Percentiles rank a stretch among this genome's conserved stretches.
These are phyloP conservation scores for Trichoderma sp. DNA, from an alignment of 2,329 filamentous ascomycete species.

Conservation along the genomic window DNA sequence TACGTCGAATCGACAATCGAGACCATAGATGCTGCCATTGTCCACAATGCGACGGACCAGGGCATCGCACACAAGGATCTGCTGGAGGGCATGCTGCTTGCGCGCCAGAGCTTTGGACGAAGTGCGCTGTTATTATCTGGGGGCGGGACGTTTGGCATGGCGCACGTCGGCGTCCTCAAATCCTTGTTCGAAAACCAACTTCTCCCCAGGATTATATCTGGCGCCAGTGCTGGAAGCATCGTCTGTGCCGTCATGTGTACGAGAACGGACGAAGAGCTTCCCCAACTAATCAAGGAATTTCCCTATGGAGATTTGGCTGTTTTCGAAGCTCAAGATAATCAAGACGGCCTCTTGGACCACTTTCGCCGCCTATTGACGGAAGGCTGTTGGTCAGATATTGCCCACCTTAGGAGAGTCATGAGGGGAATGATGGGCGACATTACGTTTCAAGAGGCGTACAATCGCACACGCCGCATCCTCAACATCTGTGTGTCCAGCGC, in stretches of 20 bases:
- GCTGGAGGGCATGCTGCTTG: constrained; percentile 70
- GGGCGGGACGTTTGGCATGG: constrained; percentile 89
- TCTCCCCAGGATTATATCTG: constrained; percentile 83
- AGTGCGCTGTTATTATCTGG: constrained; percentile 83
- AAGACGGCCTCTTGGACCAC: constrained; percentile 69
- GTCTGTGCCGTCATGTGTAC: constrained; percentile 81
- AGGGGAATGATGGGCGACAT: constrained; percentile 79
- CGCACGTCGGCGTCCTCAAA: constrained; percentile 86
- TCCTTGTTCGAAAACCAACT: constrained; percentile 74
- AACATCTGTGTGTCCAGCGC: constrained; percentile 94
- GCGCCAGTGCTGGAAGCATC: constrained; percentile 85
- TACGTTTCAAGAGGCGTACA: constrained; percentile 95
- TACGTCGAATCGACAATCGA: constrained; percentile 81
- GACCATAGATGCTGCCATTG: constrained; percentile 73
- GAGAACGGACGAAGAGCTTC: constrained; percentile 77
- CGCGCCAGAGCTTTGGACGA: constrained; percentile 81
- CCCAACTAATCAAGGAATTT: constrained; percentile 68
- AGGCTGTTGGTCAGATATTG: constrained; percentile 83
- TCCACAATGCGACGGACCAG: constrained; percentile 57
- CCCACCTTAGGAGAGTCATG: constrained; percentile 81
- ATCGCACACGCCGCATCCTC: constrained; percentile 86
- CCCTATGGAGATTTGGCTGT: constrained; percentile 80
- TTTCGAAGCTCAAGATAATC: constrained; percentile 66
- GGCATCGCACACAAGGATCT: constrained; percentile 62
- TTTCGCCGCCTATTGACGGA: constrained; percentile 76